phyloP scores from a whole-genome alignment of 495 filamentous ascomycete species.

The Lentithecium fluviatile region DNA sequence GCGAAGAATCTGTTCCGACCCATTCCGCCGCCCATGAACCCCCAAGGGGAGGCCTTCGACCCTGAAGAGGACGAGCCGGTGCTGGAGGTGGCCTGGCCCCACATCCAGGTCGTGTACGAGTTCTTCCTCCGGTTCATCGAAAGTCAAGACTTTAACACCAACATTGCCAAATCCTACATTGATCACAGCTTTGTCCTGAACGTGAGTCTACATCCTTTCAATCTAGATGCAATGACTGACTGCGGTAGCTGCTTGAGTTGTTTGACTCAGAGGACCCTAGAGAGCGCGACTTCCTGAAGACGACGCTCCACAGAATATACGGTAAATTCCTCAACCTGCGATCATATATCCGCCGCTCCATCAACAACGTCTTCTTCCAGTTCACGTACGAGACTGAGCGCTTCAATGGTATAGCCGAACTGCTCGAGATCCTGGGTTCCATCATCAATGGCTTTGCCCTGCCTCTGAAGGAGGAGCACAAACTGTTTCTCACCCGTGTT shows the following conservation, averaged over 20 bases:
- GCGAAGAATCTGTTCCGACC: conserved; percentile 97
- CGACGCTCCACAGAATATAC: conserved; percentile 95
- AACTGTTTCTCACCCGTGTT: conserved; percentile 92
- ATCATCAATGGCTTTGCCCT: conserved; percentile 99
- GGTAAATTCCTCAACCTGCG: conserved; percentile 98
- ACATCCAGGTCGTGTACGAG: conserved; percentile 99
- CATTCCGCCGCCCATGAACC: conserved; percentile 94
- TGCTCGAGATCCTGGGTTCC: conserved; percentile 94
- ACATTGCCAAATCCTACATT: conserved; percentile 98
- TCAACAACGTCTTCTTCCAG: conserved; percentile 99
- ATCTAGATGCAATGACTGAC: conserved; percentile 6
- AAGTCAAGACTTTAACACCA: conserved; percentile 99
- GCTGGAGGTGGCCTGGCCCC: conserved; percentile 97
- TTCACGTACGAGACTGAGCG: conserved; percentile 98
- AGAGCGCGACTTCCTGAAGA: conserved; percentile 97
- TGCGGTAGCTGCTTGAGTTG: conserved; percentile 77
- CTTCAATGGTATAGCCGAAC: conserved; percentile 96
- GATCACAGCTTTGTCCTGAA: conserved; percentile 97
- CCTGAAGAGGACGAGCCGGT: conserved; percentile 99
- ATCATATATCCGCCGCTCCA: conserved; percentile 95
- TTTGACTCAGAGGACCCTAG: conserved; percentile 98
- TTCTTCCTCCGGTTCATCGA: conserved; percentile 99
- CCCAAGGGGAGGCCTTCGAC: conserved; percentile 97
- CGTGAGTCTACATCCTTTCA: conserved; percentile 45
- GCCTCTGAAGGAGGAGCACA: conserved; percentile 97